Base-by-base conservation (phyloP, 805 yeast species). In the Dipodascus albidus region DNA sequence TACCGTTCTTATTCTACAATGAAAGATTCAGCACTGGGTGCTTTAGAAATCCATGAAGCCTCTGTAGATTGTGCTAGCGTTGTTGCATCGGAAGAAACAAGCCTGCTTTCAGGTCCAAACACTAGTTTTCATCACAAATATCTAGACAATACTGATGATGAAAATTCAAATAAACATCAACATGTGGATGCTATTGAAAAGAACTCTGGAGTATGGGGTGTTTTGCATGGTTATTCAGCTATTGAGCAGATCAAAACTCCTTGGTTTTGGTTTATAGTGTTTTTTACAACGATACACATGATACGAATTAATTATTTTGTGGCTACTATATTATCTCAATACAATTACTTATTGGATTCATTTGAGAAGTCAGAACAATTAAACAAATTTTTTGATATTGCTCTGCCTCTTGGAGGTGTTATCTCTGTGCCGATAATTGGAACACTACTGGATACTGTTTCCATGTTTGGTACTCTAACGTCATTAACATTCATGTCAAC, bases 241-340 rank as follows among this genome's bases (percentile, higher is more conserved):
- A 54, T 57, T 17, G 62, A 70, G 51, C 83, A 78, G 62, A 59
- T 77, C 23, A 50, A 55, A 8, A 75, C 86, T 2, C 77, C 85
- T 2, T 88, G 96, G 93, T 91, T 89, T 65, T 63, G 75, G 50
- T 68, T 89, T 53, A 85, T 88, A 85, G 78, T 87, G 23, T 64
- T 79, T 1, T 87, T 89, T 67, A 85, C 96, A 2, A 78, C 90
- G 2, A 77, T 90, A 54, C 95, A 88, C 67, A 90, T 90, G 96
- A 74, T 91, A 48, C 75, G 97, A 65, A 83, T 90, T 60, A 90
- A 90, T 70, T 91, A 87, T 67, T 91, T 88, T 68, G 93, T 90
- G 52, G 97, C 96, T 6, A 87, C 97, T 1, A 73, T 90, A 33
- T 79, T 81, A 62, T 72, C 95, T 0, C 97, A 90, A 70, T 95